Evolutionary conservation across 768 basidiomycete species (phyloP).

Genomic region (Tephrocybe sp.): DNA sequence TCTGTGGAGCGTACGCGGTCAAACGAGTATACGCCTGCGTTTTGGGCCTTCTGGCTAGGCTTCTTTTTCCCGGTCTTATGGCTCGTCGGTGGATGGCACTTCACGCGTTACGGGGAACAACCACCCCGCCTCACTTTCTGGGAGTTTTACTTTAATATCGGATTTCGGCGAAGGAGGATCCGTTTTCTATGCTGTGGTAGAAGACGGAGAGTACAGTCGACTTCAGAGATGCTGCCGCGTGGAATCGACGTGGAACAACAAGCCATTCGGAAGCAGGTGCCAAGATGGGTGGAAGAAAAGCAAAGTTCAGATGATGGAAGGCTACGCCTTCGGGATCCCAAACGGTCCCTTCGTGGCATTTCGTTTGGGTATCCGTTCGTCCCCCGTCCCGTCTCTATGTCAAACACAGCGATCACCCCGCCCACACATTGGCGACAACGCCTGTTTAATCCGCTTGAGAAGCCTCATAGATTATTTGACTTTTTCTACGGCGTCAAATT

Average conservation of each 20-base stretch:
- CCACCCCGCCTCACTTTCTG: conserved; percentile 40
- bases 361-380: conserved; percentile 62
- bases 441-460: conserved; percentile 30
- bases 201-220: no score
- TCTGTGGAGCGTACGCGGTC: conserved; percentile 30
- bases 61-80: conserved; percentile 73
- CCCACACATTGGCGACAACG: conserved; percentile 19
- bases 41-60: conserved; percentile 73
- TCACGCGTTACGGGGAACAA: conserved; percentile 45
- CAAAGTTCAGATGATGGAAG: conserved; percentile 40
- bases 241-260: conserved; percentile 14
- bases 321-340: conserved; percentile 40
- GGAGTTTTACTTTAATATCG: conserved; percentile 41
- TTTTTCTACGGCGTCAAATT: conserved; percentile 42
- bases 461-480: conserved; percentile 44
- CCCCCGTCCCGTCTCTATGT: conserved; percentile 39
- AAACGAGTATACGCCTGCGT: conserved; percentile 36
- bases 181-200: no score
- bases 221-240: neutral
- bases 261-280: conserved; percentile 23
- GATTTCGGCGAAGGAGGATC: conserved; percentile 5
- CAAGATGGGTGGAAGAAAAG: conserved; percentile 42
- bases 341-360: conserved; percentile 42
- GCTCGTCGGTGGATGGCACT: conserved; percentile 76
- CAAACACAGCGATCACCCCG: conserved; percentile 12